Evolutionary conservation across 2,329 filamentous ascomycete genomes (phyloP), one percentile per base, ranked within the genome.

Genomic region (Ophiostoma populinum): DNA sequence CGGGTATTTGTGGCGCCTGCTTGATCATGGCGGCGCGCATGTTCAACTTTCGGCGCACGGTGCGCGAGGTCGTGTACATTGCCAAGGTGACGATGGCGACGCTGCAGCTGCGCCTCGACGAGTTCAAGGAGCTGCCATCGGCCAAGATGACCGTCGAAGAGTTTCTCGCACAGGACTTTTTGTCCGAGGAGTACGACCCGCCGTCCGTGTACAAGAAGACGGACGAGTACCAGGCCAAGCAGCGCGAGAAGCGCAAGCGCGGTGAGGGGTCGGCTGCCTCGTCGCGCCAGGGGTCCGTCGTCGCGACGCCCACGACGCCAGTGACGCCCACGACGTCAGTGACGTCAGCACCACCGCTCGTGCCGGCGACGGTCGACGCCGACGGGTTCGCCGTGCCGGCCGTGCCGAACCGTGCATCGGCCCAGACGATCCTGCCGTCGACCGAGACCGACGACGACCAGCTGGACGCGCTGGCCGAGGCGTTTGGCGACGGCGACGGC

Each of bases 71-170:
- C 7, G 87, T 95, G n/a, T 95, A 93, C 52, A 81, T 94, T 24
- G 87, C 94, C 52, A 95, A 94, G 52, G 86, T 95, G 34, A 92
- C 86, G 27, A 92, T 92, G 44, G 70, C 83, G 41, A 98, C 90
- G 7, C 83, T 98, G 40, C 80, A 85, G 49, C 82, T 87, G 51
- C 83, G 90, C 42, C 61, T 98, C 8, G 76, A 86, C 44, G 90
- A 98, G 51, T 98, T 95, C 57, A 83, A 81, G 43, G 69, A 76
- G 21, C 93, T 87, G 0, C 79, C 82, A 42, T 85, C 79, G 41
- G 83, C 83, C 44, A 71, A 73, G 34, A 67, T 95, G 55, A 90
- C 83, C 0, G 80, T 98, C 15, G 78, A 86, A 42, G 78, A 94
- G 39, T 75, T 80, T 41, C 54, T 85, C 15, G 80, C 86, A 46